Base-by-base conservation (phyloP, 2,329 filamentous ascomycete species). In the Epichloe typhina region DNA sequence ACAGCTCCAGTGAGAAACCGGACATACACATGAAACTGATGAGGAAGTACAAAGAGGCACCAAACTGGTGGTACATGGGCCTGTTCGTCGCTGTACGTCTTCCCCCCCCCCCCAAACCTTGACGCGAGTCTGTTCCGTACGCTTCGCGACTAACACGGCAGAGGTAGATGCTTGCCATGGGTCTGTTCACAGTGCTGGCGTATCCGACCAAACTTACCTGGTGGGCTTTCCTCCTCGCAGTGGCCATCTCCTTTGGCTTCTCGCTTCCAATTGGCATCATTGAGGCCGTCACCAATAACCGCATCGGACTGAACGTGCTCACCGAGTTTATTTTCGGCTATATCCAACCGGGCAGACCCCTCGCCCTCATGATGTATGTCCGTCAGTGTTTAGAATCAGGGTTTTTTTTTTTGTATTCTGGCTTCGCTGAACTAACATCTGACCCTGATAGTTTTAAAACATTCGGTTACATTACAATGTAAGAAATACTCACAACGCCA, bases 321-420 rank as follows among this genome's bases (percentile, higher is more conserved):
- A 86, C 83, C 1, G 84, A 87, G 66, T 86, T 88, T 55, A 69
- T 89, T 4, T 80, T 81, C 52, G 85, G 85, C 1, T 88, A 88
- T 59, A 84, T 88, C 58, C 82, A 86, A 55, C 84, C 84, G 0
- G 85, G 85, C 2, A 70, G 77, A 5, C 84, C 85, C 0, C 68
- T 88, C 50, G 84, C 82, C 0, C 76, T 88, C 54, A 88, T 89
- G 84, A 73, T 88, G 69, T 85, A 61, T 56, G 70, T 59, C 2
- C 2, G 3, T 39, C 0, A 4, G 1, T 39, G 6, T n/a, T 39
- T 11, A 11, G 9, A 8, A 9, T 8, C 26, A 11, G 26, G 26
- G 23, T 0, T 4, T 1, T 11, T 15, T 15, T 36, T 23, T 21
- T 45, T 2, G 1, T 2, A n/a, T 38, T 6, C 8, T 2, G 31